A percentile compares a stretch with the other conserved stretches of the same genome.
phyloP scores from a whole-genome alignment of 331 rosid genomes.

The Quercus lobata region DNA sequence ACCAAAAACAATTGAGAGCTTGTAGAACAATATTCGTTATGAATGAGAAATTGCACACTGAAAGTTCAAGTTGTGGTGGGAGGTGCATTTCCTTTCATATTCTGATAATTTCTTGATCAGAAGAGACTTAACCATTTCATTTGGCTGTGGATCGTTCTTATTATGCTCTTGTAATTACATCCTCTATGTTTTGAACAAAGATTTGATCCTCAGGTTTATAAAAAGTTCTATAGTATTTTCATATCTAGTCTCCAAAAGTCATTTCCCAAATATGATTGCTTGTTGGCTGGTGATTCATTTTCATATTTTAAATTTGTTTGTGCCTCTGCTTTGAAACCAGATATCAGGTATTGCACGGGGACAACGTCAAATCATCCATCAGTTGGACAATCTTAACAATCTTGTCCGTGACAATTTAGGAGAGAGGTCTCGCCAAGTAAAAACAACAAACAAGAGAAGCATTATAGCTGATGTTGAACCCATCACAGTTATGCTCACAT shows the following conservation, averaged over 20 bases:
- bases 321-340: conserved; percentile 31
- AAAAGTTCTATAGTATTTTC: background rate
- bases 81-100: background rate
- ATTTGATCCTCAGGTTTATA: background rate
- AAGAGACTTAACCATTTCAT: background rate
- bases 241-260: background rate
- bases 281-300: background rate
- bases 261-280: background rate
- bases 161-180: background rate
- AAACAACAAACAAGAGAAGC: conserved; percentile 50
- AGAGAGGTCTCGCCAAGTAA: conserved; percentile 45
- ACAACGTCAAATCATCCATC: conserved; percentile 84
- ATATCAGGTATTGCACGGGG: conserved; percentile 56
- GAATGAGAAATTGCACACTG: background rate
- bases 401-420: conserved; percentile 51
- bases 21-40: background rate
- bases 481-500: conserved; percentile 34
- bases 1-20: background rate
- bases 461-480: conserved; percentile 25
- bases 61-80: background rate
- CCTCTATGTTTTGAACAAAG: background rate
- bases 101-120: background rate
- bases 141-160: background rate
- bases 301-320: background rate
- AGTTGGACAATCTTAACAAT: conserved; percentile 69